Evolutionary conservation across 441 rosid species (phyloP), one percentile per base, ranked within the genome.

Genomic region (Kokia cookei): DNA sequence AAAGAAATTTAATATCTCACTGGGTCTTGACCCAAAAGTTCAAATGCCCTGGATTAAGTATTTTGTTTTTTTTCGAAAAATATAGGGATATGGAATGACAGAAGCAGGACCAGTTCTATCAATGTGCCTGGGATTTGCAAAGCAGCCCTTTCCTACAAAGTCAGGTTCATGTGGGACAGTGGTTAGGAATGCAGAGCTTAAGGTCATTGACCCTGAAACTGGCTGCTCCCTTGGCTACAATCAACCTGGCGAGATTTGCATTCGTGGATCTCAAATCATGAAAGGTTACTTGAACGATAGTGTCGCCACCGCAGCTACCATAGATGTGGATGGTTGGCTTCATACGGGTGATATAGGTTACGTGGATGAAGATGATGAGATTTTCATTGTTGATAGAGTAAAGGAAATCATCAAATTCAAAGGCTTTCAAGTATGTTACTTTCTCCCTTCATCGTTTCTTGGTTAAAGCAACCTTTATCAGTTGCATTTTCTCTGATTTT

Each of bases 81-180:
- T 10, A 32, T 55, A 88, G 99, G 99, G 99, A 4, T 94, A 94
- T 75, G 99, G 99, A n/a, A 94, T 94, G 99, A 94, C 99, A 12
- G 99, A 94, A 77, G 99, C 99, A 1, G 99, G 97, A 22, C 97
- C 99, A 3, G 98, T 94, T 54, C 73, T 94, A 60, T 86, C 99
- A 32, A 94, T 94, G 97, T 86, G 97, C 80, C 79, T 89, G 47
- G 97, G 79, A 19, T 94, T 92, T 58, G 97, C 99, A 6, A 94
- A 86, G 84, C 89, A 93, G 13, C 90, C 99, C 0, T 85, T 85
- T 8, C 88, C 86, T 9, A 86, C 93, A 29, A 94, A 94, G 80
- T 88, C 97, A 1, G 99, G 99, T 0, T 88, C 99, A 2, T 94
- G 97, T 69, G 99, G 98, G 3, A 92, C 97, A 0, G 99, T 93